A percentile compares a stretch with the other conserved stretches of the same genome.
phyloP scores from a whole-genome alignment of 1,284 basidiomycete species.

The Moniliella sp. region DNA sequence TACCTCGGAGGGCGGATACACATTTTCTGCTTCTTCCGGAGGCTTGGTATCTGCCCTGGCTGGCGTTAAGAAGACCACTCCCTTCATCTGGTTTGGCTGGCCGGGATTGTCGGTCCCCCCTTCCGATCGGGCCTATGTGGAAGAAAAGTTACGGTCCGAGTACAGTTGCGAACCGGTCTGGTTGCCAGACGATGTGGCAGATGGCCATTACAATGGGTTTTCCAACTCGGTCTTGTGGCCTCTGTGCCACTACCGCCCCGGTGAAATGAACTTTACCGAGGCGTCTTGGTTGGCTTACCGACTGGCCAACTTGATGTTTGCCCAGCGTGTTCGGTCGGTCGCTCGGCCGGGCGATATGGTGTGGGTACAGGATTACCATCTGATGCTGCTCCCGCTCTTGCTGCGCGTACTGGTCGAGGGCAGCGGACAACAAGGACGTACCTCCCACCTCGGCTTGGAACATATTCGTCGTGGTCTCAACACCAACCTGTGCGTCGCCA shows the following conservation, averaged over 20 bases:
- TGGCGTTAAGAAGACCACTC: slow-evolving; percentile 26
- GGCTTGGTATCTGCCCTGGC: slow-evolving; percentile 29
- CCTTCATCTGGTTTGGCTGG: slow-evolving; percentile 34
- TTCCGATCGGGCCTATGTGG: slow-evolving; percentile 22
- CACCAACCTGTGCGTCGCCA: not conserved
- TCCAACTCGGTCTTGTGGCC: slow-evolving; percentile 99
- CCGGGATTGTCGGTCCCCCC: slow-evolving; percentile 23
- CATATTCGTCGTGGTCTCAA: slow-evolving; percentile 24
- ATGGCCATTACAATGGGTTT: slow-evolving; percentile 91
- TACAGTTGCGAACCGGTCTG: slow-evolving; percentile 94
- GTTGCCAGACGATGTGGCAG: slow-evolving; percentile 85
- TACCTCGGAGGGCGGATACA: slow-evolving; percentile 23
- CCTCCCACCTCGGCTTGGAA: slow-evolving; percentile 21
- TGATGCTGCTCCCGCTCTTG: slow-evolving; percentile 91
- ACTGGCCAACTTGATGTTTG: slow-evolving; percentile 84
- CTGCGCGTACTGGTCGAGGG: slow-evolving; percentile 61
- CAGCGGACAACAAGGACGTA: slow-evolving; percentile 35
- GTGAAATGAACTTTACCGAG: slow-evolving; percentile 88
- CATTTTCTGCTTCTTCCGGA: slow-evolving; percentile 25
- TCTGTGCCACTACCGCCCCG: slow-evolving; percentile 76
- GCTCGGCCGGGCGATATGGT: slow-evolving; percentile 63
- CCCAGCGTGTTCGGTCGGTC: slow-evolving; percentile 59
- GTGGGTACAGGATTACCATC: slow-evolving; percentile 50
- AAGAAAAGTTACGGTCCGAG: slow-evolving; percentile 53
- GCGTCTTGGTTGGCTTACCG: slow-evolving; percentile 93